Percentiles rank a stretch among this genome's conserved stretches.
phyloP scores from a whole-genome alignment of 2,329 filamentous ascomycete species.

The Colletotrichum spaethianum region DNA sequence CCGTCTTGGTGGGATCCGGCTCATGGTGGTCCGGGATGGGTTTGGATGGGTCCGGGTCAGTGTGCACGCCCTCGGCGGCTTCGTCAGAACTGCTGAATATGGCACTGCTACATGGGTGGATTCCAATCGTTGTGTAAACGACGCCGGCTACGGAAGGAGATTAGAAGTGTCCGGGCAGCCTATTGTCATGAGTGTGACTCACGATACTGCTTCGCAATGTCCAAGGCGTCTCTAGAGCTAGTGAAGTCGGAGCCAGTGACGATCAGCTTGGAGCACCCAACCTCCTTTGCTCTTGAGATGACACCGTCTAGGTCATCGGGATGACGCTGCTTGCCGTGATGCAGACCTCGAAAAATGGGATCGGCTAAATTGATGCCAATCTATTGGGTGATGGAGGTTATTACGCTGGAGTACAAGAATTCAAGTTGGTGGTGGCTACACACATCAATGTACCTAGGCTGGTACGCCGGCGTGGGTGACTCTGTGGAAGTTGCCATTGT shows the following conservation, averaged over 20 bases:
- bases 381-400: conserved; percentile 54
- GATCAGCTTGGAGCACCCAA: conserved; percentile 91
- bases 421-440: conserved; percentile 44
- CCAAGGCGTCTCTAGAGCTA: conserved; percentile 82
- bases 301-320: conserved; percentile 82
- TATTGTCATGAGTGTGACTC: conserved; percentile 50
- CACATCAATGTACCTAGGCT: conserved; percentile 75
- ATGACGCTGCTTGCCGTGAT: conserved; percentile 84
- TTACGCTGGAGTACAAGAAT: conserved; percentile 10
- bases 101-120: conserved; percentile 91
- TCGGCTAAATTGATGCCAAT: conserved; percentile 98
- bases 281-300: conserved; percentile 81
- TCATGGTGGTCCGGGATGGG: conserved; percentile 64
- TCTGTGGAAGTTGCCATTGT: conserved; percentile 31
- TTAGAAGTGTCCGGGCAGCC: conserved; percentile 31
- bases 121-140: conserved; percentile 92
- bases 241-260: conserved; percentile 90
- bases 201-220: conserved; percentile 83
- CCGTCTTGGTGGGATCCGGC: conserved; percentile 61
- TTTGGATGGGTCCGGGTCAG: conserved; percentile 65
- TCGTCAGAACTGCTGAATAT: conserved; percentile 75
- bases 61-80: conserved; percentile 62
- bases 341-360: conserved; percentile 87
- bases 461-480: conserved; percentile 49
- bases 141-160: conserved; percentile 71